A percentile compares a stretch with the other conserved stretches of the same genome.
phyloP scores from a whole-genome alignment of 2,329 filamentous ascomycete genomes.

The Fusarium hostae region DNA sequence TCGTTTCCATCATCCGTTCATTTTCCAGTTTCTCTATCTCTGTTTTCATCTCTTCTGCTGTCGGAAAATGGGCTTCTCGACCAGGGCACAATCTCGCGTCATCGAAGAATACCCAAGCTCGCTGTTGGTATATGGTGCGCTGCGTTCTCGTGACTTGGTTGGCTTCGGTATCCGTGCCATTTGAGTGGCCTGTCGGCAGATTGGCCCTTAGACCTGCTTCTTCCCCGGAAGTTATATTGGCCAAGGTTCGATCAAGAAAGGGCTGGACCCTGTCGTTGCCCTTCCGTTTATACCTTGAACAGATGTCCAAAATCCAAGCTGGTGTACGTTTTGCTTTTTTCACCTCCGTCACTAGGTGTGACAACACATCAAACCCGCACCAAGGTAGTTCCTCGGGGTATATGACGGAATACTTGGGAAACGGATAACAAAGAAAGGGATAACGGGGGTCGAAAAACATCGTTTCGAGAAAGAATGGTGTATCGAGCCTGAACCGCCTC shows the following conservation, averaged over 20 bases:
- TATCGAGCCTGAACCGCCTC: not conserved
- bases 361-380: not conserved
- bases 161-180: not conserved
- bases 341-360: not conserved
- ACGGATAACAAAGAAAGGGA: not conserved
- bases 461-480: not conserved
- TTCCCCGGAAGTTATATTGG: no score
- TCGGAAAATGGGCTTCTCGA: not conserved
- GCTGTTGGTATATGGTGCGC: not conserved
- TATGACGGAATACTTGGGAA: rapidly evolving
- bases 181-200: no score
- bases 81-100: conserved; percentile 1
- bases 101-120: conserved; percentile 29
- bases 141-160: not conserved
- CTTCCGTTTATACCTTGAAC: not conserved
- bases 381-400: not conserved
- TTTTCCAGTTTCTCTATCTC: not conserved
- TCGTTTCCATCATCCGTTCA: not conserved
- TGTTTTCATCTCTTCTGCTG: not conserved
- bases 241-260: no score
- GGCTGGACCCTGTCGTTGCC: no score
- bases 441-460: not conserved
- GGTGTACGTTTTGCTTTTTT: no score
- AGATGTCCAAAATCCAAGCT: not conserved
- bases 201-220: no score